Conservation (phyloP, 768 basidiomycete genomes). For the Trametes cinnabarina region DNA sequence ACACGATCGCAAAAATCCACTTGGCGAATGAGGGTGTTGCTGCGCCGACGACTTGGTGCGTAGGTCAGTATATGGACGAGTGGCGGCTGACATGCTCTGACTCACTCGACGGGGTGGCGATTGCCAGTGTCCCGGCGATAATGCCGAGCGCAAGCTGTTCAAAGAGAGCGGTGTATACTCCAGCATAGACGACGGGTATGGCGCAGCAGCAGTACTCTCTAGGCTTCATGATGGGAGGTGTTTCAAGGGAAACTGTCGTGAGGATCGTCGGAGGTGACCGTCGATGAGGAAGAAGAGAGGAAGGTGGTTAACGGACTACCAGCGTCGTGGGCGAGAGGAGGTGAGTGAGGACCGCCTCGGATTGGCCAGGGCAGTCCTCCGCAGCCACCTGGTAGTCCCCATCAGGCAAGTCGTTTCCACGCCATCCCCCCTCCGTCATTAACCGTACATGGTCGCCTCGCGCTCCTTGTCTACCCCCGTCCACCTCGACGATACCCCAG, state of each 20-base stretch:
- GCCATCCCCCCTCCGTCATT: slow-evolving; percentile 14
- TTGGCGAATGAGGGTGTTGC: slow-evolving; percentile 75
- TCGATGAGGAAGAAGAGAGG: slow-evolving; percentile 4
- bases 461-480: slow-evolving; percentile 9
- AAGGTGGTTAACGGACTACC: slow-evolving; percentile 9
- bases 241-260: background rate
- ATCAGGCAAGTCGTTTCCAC: slow-evolving; percentile 9
- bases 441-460: slow-evolving; percentile 1
- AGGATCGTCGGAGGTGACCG: slow-evolving; percentile 7
- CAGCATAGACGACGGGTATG: slow-evolving; percentile 85
- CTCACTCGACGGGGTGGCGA: slow-evolving; percentile 81
- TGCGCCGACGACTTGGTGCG: slow-evolving; percentile 73
- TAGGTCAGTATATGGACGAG: background rate
- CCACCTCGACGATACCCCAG: slow-evolving; percentile 14
- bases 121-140: slow-evolving; percentile 65
- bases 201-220: slow-evolving; percentile 93
- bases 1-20: slow-evolving; percentile 70
- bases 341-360: slow-evolving; percentile 1
- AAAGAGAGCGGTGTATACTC: slow-evolving; percentile 75
- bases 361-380: slow-evolving; percentile 2
- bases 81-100: slow-evolving; percentile 7
- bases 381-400: background rate
- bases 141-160: slow-evolving; percentile 75
- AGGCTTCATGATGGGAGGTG: slow-evolving; percentile 53
- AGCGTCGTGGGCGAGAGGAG: background rate